Base-by-base conservation (phyloP, 2,329 filamentous ascomycete species). In the Neofusicoccum kwambonambiense region DNA sequence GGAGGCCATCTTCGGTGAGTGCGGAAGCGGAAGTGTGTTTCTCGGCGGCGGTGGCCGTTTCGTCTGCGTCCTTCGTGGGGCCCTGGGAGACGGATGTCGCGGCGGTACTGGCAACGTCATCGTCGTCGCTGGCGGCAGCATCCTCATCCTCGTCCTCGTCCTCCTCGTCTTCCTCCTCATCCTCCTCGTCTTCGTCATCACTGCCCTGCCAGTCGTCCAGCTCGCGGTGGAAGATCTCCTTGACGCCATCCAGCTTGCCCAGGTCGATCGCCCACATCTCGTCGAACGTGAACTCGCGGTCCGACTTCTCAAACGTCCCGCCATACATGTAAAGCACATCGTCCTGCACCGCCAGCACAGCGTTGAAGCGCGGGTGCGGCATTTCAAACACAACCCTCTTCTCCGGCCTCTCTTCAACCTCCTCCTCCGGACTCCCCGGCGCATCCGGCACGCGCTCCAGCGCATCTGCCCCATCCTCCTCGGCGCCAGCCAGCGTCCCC, bases 251-350 rank as follows among this genome's bases (percentile, higher is more conserved):
- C 67, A 99, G 84, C 77, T 97, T 97, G 66, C 90, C 93, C n/a
- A 99, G 83, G 72, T 99, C 93, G 66, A 98, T 88, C 2, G 92
- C 89, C 78, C 96, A 96, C 77, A 99, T 83, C 72, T 99, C 95
- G 70, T 97, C 93, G 77, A 98, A 97, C 0, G 93, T 98, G 72
- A 91, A 97, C 77, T 99, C 95, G 22, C 92, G 86, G 72, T 99
- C 95, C 17, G 92, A 94, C 75, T 96, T 95, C 75, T 99, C 95
- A 72, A 90, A 97, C 0, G 94, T 99, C 17, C 95, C 95, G 35
- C 95, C 93, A 73, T 96, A 98, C 62, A 98, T 92, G 78, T 94
- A 99, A 0, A 98, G 83, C 8, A 91, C 88, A 75, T 99, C 95
- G 69, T 93, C 92, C 77, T 98, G 93, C 0, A 98, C 92, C 0